Conservation (phyloP, 1,284 basidiomycete genomes). For the Melanopsichium pennsylvanicum region DNA sequence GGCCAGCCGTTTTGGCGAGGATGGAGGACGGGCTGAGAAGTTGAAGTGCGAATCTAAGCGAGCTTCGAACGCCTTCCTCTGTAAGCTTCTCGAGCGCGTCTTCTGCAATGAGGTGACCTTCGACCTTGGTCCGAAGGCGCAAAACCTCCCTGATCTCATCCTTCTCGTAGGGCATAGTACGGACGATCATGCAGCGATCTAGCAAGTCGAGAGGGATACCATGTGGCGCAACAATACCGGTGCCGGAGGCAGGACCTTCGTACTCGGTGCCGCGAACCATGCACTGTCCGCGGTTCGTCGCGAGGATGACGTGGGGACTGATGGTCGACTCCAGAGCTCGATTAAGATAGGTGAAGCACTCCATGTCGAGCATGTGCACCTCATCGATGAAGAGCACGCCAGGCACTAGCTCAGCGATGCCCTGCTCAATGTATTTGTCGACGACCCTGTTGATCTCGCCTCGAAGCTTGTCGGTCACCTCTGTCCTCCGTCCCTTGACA, state of each 20-base stretch:
- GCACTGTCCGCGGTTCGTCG: slow-evolving; percentile 91
- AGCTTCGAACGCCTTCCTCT: slow-evolving; percentile 81
- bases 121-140: slow-evolving; percentile 82
- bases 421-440: slow-evolving; percentile 95
- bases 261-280: slow-evolving; percentile 85
- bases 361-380: slow-evolving; percentile 99
- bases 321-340: slow-evolving; percentile 92
- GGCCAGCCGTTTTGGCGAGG: slow-evolving; percentile 78
- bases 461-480: slow-evolving; percentile 94
- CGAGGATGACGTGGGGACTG: slow-evolving; percentile 95
- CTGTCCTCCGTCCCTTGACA: slow-evolving; percentile 90
- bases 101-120: slow-evolving; percentile 79
- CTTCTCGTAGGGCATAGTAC: slow-evolving; percentile 83
- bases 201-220: slow-evolving; percentile 92
- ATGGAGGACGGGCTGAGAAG: slow-evolving; percentile 92
- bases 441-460: slow-evolving; percentile 98
- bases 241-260: slow-evolving; percentile 65
- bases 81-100: slow-evolving; percentile 84
- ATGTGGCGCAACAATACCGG: slow-evolving; percentile 87
- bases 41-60: slow-evolving; percentile 90
- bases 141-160: slow-evolving; percentile 89
- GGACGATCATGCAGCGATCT: slow-evolving; percentile 96
- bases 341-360: slow-evolving; percentile 98
- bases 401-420: slow-evolving; percentile 95
- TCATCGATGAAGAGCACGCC: slow-evolving; percentile 99